These are phyloP conservation scores for Penicillium simplicissimum DNA, from an alignment of 495 filamentous ascomycete species.

Conservation along the genomic window DNA sequence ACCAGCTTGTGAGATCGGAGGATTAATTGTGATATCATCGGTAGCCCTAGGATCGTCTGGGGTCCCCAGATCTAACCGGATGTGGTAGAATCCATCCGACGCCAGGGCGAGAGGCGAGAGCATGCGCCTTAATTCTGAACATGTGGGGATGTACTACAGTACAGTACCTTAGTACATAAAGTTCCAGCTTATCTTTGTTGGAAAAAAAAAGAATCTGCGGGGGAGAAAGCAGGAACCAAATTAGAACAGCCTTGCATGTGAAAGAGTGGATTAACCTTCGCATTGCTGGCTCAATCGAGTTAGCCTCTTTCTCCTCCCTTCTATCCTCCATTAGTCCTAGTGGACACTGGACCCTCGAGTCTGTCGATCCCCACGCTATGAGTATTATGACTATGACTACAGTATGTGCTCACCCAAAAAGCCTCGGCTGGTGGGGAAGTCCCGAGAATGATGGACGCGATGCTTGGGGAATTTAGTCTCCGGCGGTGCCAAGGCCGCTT, in stretches of 20 bases:
- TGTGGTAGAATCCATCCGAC: neutral
- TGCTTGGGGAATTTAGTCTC: neutral
- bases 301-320: neutral
- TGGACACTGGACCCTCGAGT: neutral
- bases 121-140: neutral
- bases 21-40: neutral
- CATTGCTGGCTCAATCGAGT: neutral
- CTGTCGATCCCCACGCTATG: slow-evolving; percentile 1
- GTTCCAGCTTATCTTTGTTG: neutral
- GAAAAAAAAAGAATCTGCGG: neutral
- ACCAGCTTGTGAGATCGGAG: slow-evolving; percentile 2
- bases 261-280: neutral
- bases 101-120: neutral
- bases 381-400: too few relatives aligned
- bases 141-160: neutral
- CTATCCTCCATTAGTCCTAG: neutral
- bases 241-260: neutral
- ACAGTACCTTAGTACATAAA: neutral
- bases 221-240: neutral
- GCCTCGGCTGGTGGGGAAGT: slow-evolving; percentile 1
- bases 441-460: neutral
- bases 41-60: neutral
- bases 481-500: neutral
- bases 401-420: neutral
- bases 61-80: slow-evolving; percentile 2